A percentile compares a stretch with the other conserved stretches of the same genome.
Evolutionary conservation across 75 land plant genomes (phyloP).

Genomic region (Selaginella moellendorffii): DNA sequence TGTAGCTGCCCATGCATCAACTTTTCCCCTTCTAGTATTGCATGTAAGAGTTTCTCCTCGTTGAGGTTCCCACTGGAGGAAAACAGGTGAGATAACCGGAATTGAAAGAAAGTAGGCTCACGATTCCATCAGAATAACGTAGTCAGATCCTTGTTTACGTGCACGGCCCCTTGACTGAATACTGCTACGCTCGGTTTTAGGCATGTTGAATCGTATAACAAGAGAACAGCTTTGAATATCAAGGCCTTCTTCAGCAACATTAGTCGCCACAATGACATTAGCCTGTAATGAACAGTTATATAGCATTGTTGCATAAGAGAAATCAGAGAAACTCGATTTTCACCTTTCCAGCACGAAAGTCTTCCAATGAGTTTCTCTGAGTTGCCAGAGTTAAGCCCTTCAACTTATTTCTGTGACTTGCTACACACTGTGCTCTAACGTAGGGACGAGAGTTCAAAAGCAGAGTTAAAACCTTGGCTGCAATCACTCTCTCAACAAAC

Average conservation of each 20-base stretch:
- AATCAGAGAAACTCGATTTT: too few species aligned
- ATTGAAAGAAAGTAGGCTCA: conserved; percentile 12
- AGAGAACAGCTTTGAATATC: conserved; percentile 90
- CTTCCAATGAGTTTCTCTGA: conserved; percentile 44
- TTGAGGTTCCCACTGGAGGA: conserved; percentile 52
- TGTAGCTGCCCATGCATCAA: conserved; percentile 45
- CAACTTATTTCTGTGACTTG: conserved; percentile 39
- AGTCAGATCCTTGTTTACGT: conserved; percentile 62
- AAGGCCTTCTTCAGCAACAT: conserved; percentile 97
- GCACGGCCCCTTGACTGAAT: conserved; percentile 99
- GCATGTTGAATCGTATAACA: conserved; percentile 87
- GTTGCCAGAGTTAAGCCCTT: conserved; percentile 7
- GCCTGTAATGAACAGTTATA: conserved; percentile 43
- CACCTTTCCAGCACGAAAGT: conserved; percentile 78
- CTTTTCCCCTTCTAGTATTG: conserved; percentile 38
- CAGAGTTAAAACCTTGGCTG: conserved; percentile 44
- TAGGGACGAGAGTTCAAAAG: conserved; percentile 36
- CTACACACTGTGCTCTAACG: conserved; percentile 38
- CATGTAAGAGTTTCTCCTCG: conserved; percentile 32
- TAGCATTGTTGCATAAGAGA: too few species aligned
- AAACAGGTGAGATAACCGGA: conserved; percentile 8
- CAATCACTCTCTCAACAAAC: conserved; percentile 77
- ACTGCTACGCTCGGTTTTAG: conserved; percentile 70
- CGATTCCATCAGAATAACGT: conserved; percentile 69
- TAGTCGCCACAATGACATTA: conserved; percentile 83